Evolutionary conservation across 495 filamentous ascomycete genomes (phyloP), one percentile per base, ranked within the genome.

Genomic region (Astrothelium macrocarpum): DNA sequence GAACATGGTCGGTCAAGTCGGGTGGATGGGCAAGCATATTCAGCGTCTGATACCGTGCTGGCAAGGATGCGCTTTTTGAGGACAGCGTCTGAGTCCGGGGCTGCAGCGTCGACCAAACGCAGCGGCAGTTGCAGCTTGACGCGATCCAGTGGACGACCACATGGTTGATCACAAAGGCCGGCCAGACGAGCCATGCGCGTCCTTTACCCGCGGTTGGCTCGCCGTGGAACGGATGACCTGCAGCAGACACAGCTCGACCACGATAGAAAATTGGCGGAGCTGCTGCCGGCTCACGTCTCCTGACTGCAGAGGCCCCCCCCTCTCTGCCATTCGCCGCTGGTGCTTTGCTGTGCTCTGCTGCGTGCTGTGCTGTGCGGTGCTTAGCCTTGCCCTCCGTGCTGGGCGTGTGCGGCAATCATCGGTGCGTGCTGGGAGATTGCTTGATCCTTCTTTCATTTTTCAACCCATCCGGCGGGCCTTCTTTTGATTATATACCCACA

Each of bases 151-250:
- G 25, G 49, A 10, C 49, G n/a, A 25, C 49, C 49, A 56, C 49
- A 56, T 56, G 49, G 49, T 56, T 56, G 49, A 56, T 56, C 49
- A 56, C 49, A 29, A 56, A 56, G 23, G 49, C 49, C 49, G 49
- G 49, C 49, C 49, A 56, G 20, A 56, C 49, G 49, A 56, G 49
- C 49, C 23, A 56, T 56, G 49, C 49, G 49, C 49, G 23, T 56
- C 25, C 49, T 56, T 56, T 56, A 56, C 49, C 49, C 49, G 49
- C 49, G 49, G 49, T 56, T 56, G 49, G 49, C 49, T 56, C 49
- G 25, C 20, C 49, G 25, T 29, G 20, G 49, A 9, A 20, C 49
- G 20, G 49, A 56, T 56, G 49, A 56, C 49, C 49, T 56, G 49
- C 49, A 56, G 49, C 49, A 56, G 49, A 56, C 49, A 56, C 49